phyloP scores from a whole-genome alignment of 176 grass and related monocot genomes.

The Aegilops tauschii region DNA sequence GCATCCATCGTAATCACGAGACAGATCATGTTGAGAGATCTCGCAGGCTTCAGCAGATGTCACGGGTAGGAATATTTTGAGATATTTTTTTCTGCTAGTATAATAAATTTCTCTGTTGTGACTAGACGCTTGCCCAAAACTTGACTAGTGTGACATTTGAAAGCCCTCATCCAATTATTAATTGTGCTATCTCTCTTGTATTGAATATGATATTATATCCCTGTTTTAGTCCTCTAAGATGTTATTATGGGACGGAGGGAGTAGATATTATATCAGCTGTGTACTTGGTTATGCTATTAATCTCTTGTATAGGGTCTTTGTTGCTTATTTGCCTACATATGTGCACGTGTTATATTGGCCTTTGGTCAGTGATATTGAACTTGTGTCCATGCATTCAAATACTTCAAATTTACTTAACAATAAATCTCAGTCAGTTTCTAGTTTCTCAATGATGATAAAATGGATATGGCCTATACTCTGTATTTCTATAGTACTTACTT shows the following conservation, averaged over 20 bases:
- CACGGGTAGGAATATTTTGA: conserved; percentile 63
- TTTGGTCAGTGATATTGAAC: background rate
- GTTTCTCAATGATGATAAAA: background rate
- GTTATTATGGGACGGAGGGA: too few species aligned
- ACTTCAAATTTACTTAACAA: background rate
- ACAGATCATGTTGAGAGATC: conserved; percentile 60
- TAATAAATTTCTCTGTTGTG: background rate
- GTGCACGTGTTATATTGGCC: background rate
- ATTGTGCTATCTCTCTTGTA: conserved; percentile 6
- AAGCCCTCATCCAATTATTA: background rate
- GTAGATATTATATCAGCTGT: background rate
- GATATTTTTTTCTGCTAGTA: conserved; percentile 4
- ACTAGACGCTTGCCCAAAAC: background rate
- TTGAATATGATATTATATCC: background rate
- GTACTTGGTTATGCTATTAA: background rate
- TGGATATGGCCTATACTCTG: background rate
- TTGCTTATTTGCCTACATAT: background rate
- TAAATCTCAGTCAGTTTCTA: background rate
- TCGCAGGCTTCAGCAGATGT: conserved; percentile 68
- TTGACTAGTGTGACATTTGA: background rate
- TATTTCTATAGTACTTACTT: background rate
- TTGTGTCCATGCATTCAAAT: background rate
- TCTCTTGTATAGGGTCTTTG: background rate
- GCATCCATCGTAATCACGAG: conserved; percentile 56
- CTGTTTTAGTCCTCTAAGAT: background rate